phyloP scores from a whole-genome alignment of 2,329 filamentous ascomycete species.

The Diaporthe batatas region DNA sequence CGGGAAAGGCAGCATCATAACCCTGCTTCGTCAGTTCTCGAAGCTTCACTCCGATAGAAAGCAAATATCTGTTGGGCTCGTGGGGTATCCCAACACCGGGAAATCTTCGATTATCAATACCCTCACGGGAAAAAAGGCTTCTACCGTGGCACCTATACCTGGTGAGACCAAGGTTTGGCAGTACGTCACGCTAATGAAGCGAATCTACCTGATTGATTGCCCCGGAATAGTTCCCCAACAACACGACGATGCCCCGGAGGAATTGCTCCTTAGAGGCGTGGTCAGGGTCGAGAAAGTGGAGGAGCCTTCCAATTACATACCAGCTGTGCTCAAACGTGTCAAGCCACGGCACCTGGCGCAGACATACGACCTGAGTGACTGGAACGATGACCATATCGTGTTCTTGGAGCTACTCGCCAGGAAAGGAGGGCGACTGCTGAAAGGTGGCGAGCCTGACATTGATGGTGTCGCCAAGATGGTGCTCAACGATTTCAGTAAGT shows the following conservation, averaged over 20 bases:
- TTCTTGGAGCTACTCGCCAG: conserved; percentile 90
- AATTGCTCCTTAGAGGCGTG: conserved; percentile 90
- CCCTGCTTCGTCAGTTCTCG: conserved; percentile 92
- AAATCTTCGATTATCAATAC: conserved; percentile 99
- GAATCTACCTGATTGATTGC: conserved; percentile 88
- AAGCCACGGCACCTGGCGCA: conserved; percentile 91
- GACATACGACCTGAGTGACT: conserved; percentile 90
- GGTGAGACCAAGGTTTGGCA: conserved; percentile 99
- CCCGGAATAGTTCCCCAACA: conserved; percentile 96
- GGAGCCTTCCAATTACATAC: conserved; percentile 96
- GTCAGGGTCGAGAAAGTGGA: conserved; percentile 96
- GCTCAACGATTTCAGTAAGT: conserved; percentile 83
- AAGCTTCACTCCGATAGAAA: conserved; percentile 90
- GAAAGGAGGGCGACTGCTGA: conserved; percentile 87
- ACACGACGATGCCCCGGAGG: conserved; percentile 83
- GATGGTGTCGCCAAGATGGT: conserved; percentile 98
- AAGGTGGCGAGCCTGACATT: conserved; percentile 93
- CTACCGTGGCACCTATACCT: conserved; percentile 92
- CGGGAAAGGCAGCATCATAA: conserved; percentile 94
- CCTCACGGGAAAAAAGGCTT: conserved; percentile 92
- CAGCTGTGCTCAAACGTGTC: conserved; percentile 82
- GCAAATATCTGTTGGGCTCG: conserved; percentile 92
- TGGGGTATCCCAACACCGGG: conserved; percentile 90
- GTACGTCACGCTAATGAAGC: conserved; percentile 84
- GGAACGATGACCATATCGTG: conserved; percentile 80